Conservation (phyloP, 495 filamentous ascomycete species). For the Pyronema omphalodes region DNA sequence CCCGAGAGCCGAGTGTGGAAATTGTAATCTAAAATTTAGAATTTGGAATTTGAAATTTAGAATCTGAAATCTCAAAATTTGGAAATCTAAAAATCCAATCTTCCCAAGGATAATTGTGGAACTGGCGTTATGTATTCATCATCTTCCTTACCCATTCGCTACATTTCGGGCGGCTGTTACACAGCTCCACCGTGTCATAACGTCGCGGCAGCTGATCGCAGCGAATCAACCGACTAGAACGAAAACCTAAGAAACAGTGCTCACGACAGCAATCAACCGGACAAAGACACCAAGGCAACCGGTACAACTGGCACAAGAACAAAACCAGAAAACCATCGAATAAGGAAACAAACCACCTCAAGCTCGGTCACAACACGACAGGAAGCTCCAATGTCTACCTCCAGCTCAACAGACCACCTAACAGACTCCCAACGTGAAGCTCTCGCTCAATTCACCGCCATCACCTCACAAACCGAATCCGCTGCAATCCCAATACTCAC, state of each 20-base stretch:
- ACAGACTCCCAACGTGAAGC: constrained; percentile 59
- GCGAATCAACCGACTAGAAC: no score
- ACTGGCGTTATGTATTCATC: neutral
- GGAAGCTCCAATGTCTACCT: neutral
- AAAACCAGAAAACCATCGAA: constrained; percentile 4
- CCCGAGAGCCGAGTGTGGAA: neutral
- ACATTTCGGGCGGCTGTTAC: no score
- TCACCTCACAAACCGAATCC: constrained; percentile 63
- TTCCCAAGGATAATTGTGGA: no score
- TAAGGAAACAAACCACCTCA: neutral
- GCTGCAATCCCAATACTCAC: constrained; percentile 66
- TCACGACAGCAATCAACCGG: no score
- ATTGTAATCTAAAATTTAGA: no score
- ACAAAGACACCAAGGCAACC: neutral
- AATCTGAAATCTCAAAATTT: no score
- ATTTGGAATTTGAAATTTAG: no score
- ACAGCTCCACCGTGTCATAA: neutral
- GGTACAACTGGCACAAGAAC: neutral
- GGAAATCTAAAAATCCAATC: no score
- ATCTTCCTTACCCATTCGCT: neutral
- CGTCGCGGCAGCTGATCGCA: neutral
- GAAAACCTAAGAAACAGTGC: no score
- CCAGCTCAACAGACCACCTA: constrained; percentile 1
- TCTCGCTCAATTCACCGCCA: constrained; percentile 69
- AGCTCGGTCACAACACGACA: neutral